Percentiles rank a stretch among this genome's conserved stretches.
These are phyloP conservation scores for Arbutus unedo DNA, from an alignment of 148 eudicot species.

Conservation along the genomic window DNA sequence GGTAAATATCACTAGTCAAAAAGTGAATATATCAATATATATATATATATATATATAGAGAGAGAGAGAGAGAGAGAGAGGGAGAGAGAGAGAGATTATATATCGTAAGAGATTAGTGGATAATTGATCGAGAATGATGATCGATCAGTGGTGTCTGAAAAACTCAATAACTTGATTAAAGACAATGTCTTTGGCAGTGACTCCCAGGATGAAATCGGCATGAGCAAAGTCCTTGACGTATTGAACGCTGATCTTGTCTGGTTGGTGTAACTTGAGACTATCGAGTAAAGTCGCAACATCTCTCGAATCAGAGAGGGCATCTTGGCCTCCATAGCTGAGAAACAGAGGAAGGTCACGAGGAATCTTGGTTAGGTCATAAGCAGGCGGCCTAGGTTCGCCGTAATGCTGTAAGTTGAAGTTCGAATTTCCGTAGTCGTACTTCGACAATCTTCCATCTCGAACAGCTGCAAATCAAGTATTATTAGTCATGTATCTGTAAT, in stretches of 20 bases:
- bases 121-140: not conserved
- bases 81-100: too few species aligned
- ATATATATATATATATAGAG: too few species aligned
- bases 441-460: slow-evolving; percentile 44
- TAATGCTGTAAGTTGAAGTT: slow-evolving; percentile 43
- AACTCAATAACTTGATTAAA: slow-evolving; percentile 46
- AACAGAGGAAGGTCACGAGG: slow-evolving; percentile 53
- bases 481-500: not conserved
- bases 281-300: slow-evolving; percentile 60
- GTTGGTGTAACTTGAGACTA: slow-evolving; percentile 48
- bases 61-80: too few species aligned
- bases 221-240: slow-evolving; percentile 67
- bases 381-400: slow-evolving; percentile 48
- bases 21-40: not conserved
- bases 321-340: slow-evolving; percentile 62
- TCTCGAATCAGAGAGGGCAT: slow-evolving; percentile 44
- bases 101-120: not conserved
- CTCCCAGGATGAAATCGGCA: slow-evolving; percentile 66
- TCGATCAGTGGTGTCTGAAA: slow-evolving; percentile 27
- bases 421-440: slow-evolving; percentile 49
- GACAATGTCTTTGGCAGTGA: slow-evolving; percentile 56
- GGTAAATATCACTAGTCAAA: not conserved
- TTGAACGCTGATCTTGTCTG: slow-evolving; percentile 53
- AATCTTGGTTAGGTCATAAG: slow-evolving; percentile 50
- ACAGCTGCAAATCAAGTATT: slow-evolving; percentile 34